These are phyloP conservation scores for Didymella keratinophila DNA, from an alignment of 2,329 filamentous ascomycete genomes.

Conservation along the genomic window DNA sequence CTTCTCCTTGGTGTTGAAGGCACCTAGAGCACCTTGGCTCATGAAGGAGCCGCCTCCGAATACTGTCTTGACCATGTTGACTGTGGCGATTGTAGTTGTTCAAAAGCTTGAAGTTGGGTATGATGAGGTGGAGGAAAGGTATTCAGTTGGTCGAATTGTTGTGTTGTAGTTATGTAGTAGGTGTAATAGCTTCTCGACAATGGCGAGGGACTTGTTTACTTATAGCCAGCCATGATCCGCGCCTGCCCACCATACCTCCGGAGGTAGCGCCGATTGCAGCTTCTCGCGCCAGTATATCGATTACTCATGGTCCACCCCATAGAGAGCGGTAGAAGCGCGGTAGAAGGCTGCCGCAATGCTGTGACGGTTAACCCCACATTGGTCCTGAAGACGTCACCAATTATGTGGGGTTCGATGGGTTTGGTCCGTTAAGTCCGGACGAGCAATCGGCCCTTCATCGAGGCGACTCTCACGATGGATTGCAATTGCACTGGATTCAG, in stretches of 20 bases:
- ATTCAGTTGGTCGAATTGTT: background rate
- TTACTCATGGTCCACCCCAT: constrained; percentile 4
- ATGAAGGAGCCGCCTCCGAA: constrained; percentile 47
- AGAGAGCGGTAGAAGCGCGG: constrained; percentile 1
- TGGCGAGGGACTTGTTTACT: background rate
- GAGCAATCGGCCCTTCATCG: background rate
- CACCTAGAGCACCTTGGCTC: constrained; percentile 24
- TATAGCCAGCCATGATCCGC: background rate
- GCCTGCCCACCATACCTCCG: background rate
- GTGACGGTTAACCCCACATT: background rate
- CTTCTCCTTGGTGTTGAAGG: constrained; percentile 25
- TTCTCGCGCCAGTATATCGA: background rate
- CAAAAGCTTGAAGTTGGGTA: background rate
- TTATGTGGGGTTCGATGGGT: background rate
- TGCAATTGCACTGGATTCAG: background rate
- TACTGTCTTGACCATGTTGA: constrained; percentile 46
- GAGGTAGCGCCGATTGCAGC: constrained; percentile 4
- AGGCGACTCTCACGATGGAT: background rate
- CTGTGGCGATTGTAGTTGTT: background rate
- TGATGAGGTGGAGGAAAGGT: background rate
- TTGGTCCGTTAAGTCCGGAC: constrained; percentile 8
- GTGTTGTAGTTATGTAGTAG: background rate
- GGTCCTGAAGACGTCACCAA: constrained; percentile 7
- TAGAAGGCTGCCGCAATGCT: background rate
- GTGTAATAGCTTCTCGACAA: background rate